Evolutionary conservation across 1,139 yeast species (phyloP).

Genomic region (Saccharomyces uvarum): DNA sequence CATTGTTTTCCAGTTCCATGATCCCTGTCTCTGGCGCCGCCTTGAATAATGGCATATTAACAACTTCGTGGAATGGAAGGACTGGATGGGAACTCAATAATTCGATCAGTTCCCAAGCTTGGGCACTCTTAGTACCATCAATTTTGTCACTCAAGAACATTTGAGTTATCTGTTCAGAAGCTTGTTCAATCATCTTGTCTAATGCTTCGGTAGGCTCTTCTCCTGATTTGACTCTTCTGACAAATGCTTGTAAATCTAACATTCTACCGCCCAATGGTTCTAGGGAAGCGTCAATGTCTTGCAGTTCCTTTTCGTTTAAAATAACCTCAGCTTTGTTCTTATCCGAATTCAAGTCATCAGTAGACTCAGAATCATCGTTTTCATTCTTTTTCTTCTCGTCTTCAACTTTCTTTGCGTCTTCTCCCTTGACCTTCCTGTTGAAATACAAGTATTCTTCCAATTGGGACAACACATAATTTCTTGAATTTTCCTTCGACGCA

Average conservation of each 20-base stretch:
- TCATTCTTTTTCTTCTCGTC: constrained; percentile 15
- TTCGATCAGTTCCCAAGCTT: constrained; percentile 81
- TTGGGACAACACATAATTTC: constrained; percentile 60
- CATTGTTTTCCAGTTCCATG: constrained; percentile 69
- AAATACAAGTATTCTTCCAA: constrained; percentile 32
- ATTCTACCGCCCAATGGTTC: constrained; percentile 88
- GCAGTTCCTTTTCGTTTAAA: constrained; percentile 15
- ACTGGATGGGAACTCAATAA: constrained; percentile 43
- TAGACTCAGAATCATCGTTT: constrained; percentile 7
- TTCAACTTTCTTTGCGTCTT: constrained; percentile 14
- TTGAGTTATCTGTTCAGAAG: constrained; percentile 82
- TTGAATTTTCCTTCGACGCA: constrained; percentile 67
- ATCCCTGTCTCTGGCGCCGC: constrained; percentile 49
- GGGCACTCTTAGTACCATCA: constrained; percentile 62
- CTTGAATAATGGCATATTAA: constrained; percentile 58
- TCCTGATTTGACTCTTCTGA: constrained; percentile 80
- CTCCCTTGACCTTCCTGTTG: constrained; percentile 14
- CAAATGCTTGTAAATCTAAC: constrained; percentile 86
- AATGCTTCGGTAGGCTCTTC: constrained; percentile 74
- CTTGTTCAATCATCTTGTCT: constrained; percentile 70
- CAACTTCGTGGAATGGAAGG: constrained; percentile 46
- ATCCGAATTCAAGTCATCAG: constrained; percentile 3
- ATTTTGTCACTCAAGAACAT: constrained; percentile 53
- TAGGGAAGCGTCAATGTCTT: constrained; percentile 47
- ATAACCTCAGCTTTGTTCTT: background rate